Conservation (phyloP, 805 yeast genomes). For the Grigorovia transvaalensis region DNA sequence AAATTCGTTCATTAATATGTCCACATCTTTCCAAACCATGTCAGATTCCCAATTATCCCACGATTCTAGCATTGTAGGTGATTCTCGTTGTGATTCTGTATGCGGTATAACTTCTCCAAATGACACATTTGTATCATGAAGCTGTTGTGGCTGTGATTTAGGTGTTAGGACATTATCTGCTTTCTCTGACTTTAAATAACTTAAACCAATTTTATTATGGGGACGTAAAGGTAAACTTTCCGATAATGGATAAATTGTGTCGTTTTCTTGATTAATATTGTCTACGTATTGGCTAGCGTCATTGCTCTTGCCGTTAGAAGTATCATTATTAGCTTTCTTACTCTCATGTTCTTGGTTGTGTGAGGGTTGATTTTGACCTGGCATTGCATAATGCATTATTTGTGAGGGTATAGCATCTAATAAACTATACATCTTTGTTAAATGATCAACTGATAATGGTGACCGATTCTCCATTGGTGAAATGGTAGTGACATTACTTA, state of each 20-base stretch:
- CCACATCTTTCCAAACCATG: conserved; percentile 63
- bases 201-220: neutral
- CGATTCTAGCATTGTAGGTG: conserved; percentile 27
- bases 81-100: conserved; percentile 8
- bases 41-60: conserved; percentile 37
- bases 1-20: conserved; percentile 81
- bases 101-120: neutral
- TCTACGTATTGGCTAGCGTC: neutral
- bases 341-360: neutral
- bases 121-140: neutral
- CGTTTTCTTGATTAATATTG: neutral
- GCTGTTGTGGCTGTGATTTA: neutral
- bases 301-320: neutral
- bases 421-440: neutral
- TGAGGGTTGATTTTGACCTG: neutral
- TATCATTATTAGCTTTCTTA: neutral
- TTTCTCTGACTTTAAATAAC: neutral
- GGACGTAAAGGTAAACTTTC: neutral
- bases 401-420: neutral
- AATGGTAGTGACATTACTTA: conserved; percentile 6
- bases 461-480: neutral
- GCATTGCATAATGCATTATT: neutral
- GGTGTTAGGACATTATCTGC: neutral
- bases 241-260: neutral
- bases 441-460: conserved; percentile 1